These are phyloP conservation scores for Zymoseptoria tritici DNA, from an alignment of 2,329 filamentous ascomycete species.

Conservation along the genomic window DNA sequence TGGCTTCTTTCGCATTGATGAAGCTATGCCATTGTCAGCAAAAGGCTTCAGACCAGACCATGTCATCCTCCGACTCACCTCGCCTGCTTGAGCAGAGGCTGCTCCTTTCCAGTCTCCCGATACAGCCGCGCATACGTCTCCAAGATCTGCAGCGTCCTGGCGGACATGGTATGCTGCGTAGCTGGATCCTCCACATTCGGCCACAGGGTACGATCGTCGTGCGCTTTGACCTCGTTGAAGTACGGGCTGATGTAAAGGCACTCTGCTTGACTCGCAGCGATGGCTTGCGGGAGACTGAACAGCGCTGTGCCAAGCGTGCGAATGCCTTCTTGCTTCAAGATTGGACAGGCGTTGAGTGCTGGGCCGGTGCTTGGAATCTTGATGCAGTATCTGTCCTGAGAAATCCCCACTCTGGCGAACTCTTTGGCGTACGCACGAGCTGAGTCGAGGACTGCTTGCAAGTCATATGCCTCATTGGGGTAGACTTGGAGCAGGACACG, in stretches of 20 bases:
- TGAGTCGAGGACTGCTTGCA: conserved; percentile 13
- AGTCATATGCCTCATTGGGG: conserved; percentile 14
- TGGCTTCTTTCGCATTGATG: conserved; percentile 51
- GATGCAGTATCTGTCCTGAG: conserved; percentile 46
- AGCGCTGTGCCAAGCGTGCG: conserved; percentile 56
- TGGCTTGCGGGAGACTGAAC: conserved; percentile 55
- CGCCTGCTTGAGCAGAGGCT: conserved; percentile 34
- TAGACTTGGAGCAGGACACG: conserved; percentile 16
- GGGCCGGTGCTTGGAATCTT: conserved; percentile 59
- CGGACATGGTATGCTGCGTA: conserved; percentile 14
- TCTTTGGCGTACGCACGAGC: conserved; percentile 15
- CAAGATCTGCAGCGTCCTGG: conserved; percentile 13
- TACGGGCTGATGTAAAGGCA: conserved; percentile 59
- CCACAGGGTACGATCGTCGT: conserved; percentile 26
- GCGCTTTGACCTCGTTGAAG: conserved; percentile 58
- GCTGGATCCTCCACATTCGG: conserved; percentile 13
- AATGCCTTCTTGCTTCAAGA: conserved; percentile 48
- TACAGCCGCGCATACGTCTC: conserved; percentile 13
- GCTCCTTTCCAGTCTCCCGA: neutral
- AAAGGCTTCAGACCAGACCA: conserved; percentile 27
- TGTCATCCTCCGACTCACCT: conserved; percentile 1
- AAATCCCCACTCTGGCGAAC: conserved; percentile 25
- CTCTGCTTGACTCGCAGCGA: conserved; percentile 49
- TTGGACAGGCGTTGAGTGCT: conserved; percentile 52
- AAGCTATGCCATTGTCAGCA: conserved; percentile 47